Base-by-base conservation (phyloP, 148 eudicot genomes). In the Beta vulgaris region DNA sequence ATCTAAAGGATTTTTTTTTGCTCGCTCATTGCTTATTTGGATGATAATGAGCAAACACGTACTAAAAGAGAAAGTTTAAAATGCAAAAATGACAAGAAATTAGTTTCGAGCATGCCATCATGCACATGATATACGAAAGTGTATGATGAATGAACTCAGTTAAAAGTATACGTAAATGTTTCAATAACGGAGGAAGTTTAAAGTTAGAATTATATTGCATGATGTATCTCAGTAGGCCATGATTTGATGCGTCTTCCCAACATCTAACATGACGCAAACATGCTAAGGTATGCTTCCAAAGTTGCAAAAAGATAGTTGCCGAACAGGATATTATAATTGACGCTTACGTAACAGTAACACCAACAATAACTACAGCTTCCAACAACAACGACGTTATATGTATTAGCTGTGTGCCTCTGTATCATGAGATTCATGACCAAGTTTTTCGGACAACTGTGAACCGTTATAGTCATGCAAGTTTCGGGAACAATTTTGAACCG, bases 191-290 rank as follows among this genome's bases (percentile, higher is more conserved):
- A n/a, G n/a, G n/a, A n/a, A n/a, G n/a, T n/a, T n/a, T n/a, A n/a
- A n/a, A n/a, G 15, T 46, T 46, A 46, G 21, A 48, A 42, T 25
- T 31, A 53, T 72, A 55, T 13, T 71, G 35, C 23, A 54, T 35
- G 23, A 10, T 3, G 0, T 23, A 55, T 28, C 6, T 26, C 8
- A 11, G 73, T 68, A 68, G 73, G 73, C 37, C 67, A 70, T 35
- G 68, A 69, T 16, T 68, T 57, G 28, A 77, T 61, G 59, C 26
- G 42, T 71, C 34, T 49, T 71, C 39, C 80, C 80, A 77, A 71
- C 80, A 71, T 64, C 37, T 77, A 77, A 71, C 80, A 71, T 77
- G 80, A 62, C 49, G 31, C 75, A 77, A 77, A 71, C 75, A 71
- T 77, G 71, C 64, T 9, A 43, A 59, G 60, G 48, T 35, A 59